Percentiles rank a stretch among this genome's conserved stretches.
Evolutionary conservation across 2,329 filamentous ascomycete species (phyloP).

Genomic region (Beauveria pseudobassiana): DNA sequence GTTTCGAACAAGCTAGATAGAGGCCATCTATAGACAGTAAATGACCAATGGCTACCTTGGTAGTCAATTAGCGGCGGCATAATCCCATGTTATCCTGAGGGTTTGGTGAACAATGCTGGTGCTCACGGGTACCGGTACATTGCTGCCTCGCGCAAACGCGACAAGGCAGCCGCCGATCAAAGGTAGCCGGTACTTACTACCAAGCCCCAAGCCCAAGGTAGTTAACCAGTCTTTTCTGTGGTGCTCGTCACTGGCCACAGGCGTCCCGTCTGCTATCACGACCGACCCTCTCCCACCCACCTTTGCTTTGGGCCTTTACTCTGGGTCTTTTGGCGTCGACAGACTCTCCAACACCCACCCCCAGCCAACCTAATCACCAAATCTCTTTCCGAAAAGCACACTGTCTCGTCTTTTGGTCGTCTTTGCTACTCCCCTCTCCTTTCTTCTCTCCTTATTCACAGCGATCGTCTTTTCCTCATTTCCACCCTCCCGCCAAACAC

Average conservation of each 20-base stretch:
- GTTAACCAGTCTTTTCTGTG: too few species aligned
- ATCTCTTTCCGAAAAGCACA: conserved; percentile 4
- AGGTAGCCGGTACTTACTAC: neutral
- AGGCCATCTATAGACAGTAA: too few species aligned
- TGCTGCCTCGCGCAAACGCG: too few species aligned
- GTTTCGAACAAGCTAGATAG: too few species aligned
- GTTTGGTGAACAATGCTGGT: too few species aligned
- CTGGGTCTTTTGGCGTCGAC: neutral
- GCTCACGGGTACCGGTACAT: too few species aligned
- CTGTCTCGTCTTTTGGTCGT: neutral
- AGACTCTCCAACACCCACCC: neutral
- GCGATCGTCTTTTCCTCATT: neutral
- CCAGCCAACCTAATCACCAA: conserved; percentile 4
- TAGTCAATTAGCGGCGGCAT: too few species aligned
- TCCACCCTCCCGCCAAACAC: neutral
- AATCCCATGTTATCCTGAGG: too few species aligned
- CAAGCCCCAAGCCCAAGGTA: neutral
- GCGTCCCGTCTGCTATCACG: neutral
- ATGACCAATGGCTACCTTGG: too few species aligned
- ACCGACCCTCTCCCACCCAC: neutral
- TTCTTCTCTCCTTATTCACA: neutral
- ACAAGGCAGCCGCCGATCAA: neutral
- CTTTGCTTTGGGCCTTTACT: neutral
- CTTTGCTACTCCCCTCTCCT: neutral
- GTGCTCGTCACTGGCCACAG: neutral